Base-by-base conservation (phyloP, 2,329 filamentous ascomycete genomes). In the Tothia fuscella region DNA sequence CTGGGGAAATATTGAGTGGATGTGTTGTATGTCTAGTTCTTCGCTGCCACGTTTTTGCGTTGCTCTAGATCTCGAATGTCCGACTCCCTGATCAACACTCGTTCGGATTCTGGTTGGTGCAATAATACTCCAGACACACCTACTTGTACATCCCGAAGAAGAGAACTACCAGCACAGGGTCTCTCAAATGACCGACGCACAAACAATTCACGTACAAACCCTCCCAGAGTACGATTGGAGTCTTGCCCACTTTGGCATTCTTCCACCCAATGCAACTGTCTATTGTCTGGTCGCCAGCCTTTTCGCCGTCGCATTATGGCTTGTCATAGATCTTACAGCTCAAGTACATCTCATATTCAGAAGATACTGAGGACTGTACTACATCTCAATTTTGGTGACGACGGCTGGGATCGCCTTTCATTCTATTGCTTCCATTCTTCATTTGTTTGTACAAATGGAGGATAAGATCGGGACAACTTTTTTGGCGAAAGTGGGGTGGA, bases 191-290 rank as follows among this genome's bases (percentile, higher is more conserved):
- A n/a, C n/a, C n/a, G n/a, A n/a, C n/a, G n/a, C n/a, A n/a, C n/a
- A n/a, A n/a, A n/a, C n/a, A n/a, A n/a, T n/a, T n/a, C n/a, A n/a
- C n/a, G n/a, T n/a, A n/a, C n/a, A n/a, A n/a, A n/a, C n/a, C n/a
- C n/a, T n/a, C n/a, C n/a, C n/a, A n/a, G 14, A 21, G 13, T 42
- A 34, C 39, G 35, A 42, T 17, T 42, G 39, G 39, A 38, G 28
- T 22, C 31, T 42, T n/a, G 16, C 24, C 29, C 39, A 42, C 24
- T 43, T 43, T 19, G 25, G 20, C 9, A 39, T 25, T 16, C 28
- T 38, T 13, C 33, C 21, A 10, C 31, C 10, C 16, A 43, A 38
- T 22, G n/a, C 34, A 20, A 40, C 33, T 6, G 25, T 43, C 24
- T 39, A 38, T 34, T 31, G 34, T 19, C 41, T 43, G 13, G 19